Evolutionary conservation across 768 basidiomycete species (phyloP).

Genomic region (Boletus reticulatus): DNA sequence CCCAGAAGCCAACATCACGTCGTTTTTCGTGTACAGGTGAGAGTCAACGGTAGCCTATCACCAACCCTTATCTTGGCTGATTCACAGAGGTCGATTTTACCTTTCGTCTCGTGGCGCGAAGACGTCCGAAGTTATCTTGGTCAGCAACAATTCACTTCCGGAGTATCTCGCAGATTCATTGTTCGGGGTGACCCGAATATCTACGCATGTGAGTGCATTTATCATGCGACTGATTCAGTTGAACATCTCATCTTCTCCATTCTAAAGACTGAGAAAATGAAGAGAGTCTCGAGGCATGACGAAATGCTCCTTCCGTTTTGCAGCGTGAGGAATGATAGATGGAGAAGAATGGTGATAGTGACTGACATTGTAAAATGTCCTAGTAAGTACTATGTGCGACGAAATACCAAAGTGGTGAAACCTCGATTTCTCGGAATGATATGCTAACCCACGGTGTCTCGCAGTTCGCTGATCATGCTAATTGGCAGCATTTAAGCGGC

Average conservation of each 20-base stretch:
- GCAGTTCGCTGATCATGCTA: background rate
- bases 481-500: background rate
- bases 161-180: background rate
- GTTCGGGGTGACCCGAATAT: slow-evolving; percentile 21
- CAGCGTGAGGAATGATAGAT: background rate
- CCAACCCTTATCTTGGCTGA: slow-evolving; percentile 33
- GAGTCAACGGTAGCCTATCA: background rate
- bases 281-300: slow-evolving; percentile 48
- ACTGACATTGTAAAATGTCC: background rate
- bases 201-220: slow-evolving; percentile 13
- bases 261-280: slow-evolving; percentile 56
- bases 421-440: background rate
- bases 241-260: background rate
- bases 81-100: too few species aligned
- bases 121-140: slow-evolving; percentile 52
- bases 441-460: background rate
- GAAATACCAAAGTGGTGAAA: background rate
- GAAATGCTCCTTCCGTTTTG: slow-evolving; percentile 48
- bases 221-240: too few species aligned
- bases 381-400: background rate
- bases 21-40: slow-evolving; percentile 24
- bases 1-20: too few species aligned
- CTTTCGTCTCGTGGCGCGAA: slow-evolving; percentile 26
- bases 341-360: background rate
- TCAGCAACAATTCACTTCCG: slow-evolving; percentile 34